Base-by-base conservation (phyloP, 495 filamentous ascomycete genomes). In the Penicillium cataractarum region DNA sequence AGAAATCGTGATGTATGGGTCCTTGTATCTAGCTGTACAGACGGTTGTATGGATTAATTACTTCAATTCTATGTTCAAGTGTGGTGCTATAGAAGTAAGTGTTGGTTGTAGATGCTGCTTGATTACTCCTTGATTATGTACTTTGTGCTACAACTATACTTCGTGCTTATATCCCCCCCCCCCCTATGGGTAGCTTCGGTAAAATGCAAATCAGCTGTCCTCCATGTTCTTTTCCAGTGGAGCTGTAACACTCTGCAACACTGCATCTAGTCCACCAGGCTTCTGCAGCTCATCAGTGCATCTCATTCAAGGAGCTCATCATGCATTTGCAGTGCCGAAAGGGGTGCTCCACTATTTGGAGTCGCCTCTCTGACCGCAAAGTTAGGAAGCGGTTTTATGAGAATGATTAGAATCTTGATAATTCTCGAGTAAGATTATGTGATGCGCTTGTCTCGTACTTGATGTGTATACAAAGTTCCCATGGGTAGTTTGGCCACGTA, bases 321-420 rank as follows among this genome's bases (percentile, higher is more conserved):
- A n/a, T 50, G 46, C 46, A 29, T 29, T 21, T 33, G 29, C 29
- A 21, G 5, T 32, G 51, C 29, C 27, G 49, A 26, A 21, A n/a
- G 51, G 6, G n/a, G n/a, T n/a, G 21, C 54, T 55, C 48, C 33
- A 66, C 55, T 50, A 50, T 29, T 3, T n/a, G n/a, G 24, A 15
- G 35, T 33, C 51, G 26, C n/a, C 54, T 33, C 29, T 49, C 40
- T 62, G 64, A 59, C 60, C 42, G 55, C 59, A 60, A 60, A 40
- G n/a, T 6, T n/a, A 54, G 17, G 27, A 51, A 15, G n/a, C n/a
- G n/a, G n/a, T n/a, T n/a, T n/a, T n/a, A n/a, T n/a, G n/a, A n/a
- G n/a, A n/a, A n/a, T n/a, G n/a, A n/a, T n/a, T n/a, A n/a, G n/a
- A n/a, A n/a, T n/a, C n/a, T n/a, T n/a, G n/a, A n/a, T n/a, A 46